Percentiles rank a stretch among this genome's conserved stretches.
phyloP scores from a whole-genome alignment of 2,329 filamentous ascomycete species.

The Colletotrichum plurivorum region DNA sequence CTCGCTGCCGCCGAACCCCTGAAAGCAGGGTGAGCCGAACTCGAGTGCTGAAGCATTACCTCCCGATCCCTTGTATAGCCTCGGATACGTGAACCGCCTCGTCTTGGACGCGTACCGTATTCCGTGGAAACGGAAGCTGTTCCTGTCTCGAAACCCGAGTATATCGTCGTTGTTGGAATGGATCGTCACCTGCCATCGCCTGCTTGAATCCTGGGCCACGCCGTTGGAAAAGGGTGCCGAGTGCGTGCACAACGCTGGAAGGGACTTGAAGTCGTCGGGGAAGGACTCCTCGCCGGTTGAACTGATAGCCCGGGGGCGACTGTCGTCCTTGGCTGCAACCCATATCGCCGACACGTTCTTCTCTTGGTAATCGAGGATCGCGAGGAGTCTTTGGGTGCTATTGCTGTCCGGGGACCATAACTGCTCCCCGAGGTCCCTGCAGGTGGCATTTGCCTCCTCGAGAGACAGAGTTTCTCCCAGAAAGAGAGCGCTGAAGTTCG shows the following conservation, averaged over 20 bases:
- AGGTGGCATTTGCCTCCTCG: slow-evolving; percentile 48
- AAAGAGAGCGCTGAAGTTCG: slow-evolving; percentile 53
- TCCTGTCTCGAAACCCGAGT: slow-evolving; percentile 59
- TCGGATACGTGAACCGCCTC: slow-evolving; percentile 55
- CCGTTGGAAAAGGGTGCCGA: slow-evolving; percentile 57
- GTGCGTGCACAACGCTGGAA: slow-evolving; percentile 59
- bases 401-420: slow-evolving; percentile 52
- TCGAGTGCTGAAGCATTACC: slow-evolving; percentile 47
- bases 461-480: slow-evolving; percentile 47
- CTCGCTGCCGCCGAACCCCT: slow-evolving; percentile 51
- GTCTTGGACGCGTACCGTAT: slow-evolving; percentile 57
- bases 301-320: slow-evolving; percentile 46
- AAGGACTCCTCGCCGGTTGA: slow-evolving; percentile 44
- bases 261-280: slow-evolving; percentile 34
- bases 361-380: slow-evolving; percentile 54
- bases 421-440: slow-evolving; percentile 55
- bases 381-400: slow-evolving; percentile 50
- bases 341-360: slow-evolving; percentile 51
- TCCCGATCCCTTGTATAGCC: slow-evolving; percentile 49
- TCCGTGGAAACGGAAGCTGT: slow-evolving; percentile 64
- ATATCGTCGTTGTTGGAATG: slow-evolving; percentile 56
- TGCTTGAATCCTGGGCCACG: slow-evolving; percentile 48
- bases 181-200: slow-evolving; percentile 54
- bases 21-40: slow-evolving; percentile 53
- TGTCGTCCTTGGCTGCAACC: slow-evolving; percentile 47